phyloP scores from a whole-genome alignment of 495 filamentous ascomycete genomes.

The Talaromyces borbonicus region DNA sequence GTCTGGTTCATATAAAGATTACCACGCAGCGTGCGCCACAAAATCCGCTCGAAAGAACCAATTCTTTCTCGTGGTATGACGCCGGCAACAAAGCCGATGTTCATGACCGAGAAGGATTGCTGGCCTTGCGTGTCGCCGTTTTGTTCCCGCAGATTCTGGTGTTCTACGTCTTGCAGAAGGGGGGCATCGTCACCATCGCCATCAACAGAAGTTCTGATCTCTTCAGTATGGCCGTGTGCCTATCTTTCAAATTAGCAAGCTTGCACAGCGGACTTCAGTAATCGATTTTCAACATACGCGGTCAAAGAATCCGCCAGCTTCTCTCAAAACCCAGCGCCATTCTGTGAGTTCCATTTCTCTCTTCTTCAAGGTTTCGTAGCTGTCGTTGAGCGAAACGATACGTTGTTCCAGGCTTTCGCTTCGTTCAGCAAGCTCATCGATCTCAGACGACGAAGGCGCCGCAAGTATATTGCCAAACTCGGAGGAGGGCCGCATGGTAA shows the following conservation, averaged over 20 bases:
- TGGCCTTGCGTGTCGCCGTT: slow-evolving; percentile 65
- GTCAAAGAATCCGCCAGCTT: slow-evolving; percentile 96
- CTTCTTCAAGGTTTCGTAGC: slow-evolving; percentile 96
- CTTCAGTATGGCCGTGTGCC: slow-evolving; percentile 91
- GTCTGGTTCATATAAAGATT: slow-evolving; percentile 99
- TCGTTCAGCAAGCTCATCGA: slow-evolving; percentile 88
- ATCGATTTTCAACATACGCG: slow-evolving; percentile 36
- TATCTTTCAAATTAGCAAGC: slow-evolving; percentile 15
- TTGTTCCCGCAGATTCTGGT: slow-evolving; percentile 46
- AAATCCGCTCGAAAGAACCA: slow-evolving; percentile 88
- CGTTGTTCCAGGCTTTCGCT: slow-evolving; percentile 86
- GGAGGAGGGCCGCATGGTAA: slow-evolving; percentile 72
- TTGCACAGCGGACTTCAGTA: slow-evolving; percentile 13
- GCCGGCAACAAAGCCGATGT: slow-evolving; percentile 99
- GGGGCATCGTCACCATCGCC: slow-evolving; percentile 69
- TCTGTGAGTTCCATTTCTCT: slow-evolving; percentile 93
- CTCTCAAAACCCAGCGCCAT: slow-evolving; percentile 93
- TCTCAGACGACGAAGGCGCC: slow-evolving; percentile 81
- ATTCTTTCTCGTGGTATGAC: slow-evolving; percentile 91
- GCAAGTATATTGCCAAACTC: slow-evolving; percentile 79
- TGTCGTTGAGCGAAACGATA: slow-evolving; percentile 85
- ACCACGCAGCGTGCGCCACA: slow-evolving; percentile 92
- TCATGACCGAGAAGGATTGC: slow-evolving; percentile 88
- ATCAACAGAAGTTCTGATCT: slow-evolving; percentile 85
- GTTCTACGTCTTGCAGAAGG: slow-evolving; percentile 77